Percentiles rank a stretch among this genome's conserved stretches.
phyloP scores from a whole-genome alignment of 2,329 filamentous ascomycete species.

The Geosmithia morbida region DNA sequence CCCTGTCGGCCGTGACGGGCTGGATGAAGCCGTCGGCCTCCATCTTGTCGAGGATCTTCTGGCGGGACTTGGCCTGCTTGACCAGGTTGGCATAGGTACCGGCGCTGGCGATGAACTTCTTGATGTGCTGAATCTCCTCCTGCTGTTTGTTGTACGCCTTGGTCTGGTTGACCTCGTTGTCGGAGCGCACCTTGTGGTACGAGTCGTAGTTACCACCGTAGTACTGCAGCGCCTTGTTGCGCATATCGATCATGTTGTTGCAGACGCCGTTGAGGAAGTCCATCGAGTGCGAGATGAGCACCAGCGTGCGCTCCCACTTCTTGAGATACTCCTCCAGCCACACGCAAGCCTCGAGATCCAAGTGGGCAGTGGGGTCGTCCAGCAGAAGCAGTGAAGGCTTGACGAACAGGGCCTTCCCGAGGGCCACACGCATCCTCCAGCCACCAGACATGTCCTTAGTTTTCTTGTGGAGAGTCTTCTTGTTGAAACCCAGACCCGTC shows the following conservation, averaged over 20 bases:
- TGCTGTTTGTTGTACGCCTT: conserved; percentile 99
- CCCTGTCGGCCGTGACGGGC: conserved; percentile 67
- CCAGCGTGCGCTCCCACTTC: conserved; percentile 96
- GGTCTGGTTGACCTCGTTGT: conserved; percentile 96
- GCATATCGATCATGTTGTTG: conserved; percentile 98
- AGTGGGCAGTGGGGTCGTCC: conserved; percentile 96
- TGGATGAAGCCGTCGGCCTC: conserved; percentile 98
- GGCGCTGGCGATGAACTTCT: conserved; percentile 98
- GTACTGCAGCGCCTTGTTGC: conserved; percentile 76
- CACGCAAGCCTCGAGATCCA: conserved; percentile 98
- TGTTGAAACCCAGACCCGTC: conserved; percentile 99
- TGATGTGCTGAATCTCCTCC: conserved; percentile 98
- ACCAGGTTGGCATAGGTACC: conserved; percentile 99
- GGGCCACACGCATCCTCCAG: conserved; percentile 98
- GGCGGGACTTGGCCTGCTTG: conserved; percentile 93
- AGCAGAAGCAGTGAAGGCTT: conserved; percentile 91
- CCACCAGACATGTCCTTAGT: conserved; percentile 99
- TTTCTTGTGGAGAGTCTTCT: conserved; percentile 94
- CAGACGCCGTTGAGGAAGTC: conserved; percentile 99
- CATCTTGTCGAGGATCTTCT: conserved; percentile 99
- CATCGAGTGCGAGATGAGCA: conserved; percentile 94
- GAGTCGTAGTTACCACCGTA: conserved; percentile 99
- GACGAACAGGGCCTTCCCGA: conserved; percentile 95
- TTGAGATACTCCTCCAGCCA: conserved; percentile 99
- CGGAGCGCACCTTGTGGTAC: conserved; percentile 82